Evolutionary conservation across 108 stramenopile genomes (phyloP).

Genomic region (Skeletonema tropicum): DNA sequence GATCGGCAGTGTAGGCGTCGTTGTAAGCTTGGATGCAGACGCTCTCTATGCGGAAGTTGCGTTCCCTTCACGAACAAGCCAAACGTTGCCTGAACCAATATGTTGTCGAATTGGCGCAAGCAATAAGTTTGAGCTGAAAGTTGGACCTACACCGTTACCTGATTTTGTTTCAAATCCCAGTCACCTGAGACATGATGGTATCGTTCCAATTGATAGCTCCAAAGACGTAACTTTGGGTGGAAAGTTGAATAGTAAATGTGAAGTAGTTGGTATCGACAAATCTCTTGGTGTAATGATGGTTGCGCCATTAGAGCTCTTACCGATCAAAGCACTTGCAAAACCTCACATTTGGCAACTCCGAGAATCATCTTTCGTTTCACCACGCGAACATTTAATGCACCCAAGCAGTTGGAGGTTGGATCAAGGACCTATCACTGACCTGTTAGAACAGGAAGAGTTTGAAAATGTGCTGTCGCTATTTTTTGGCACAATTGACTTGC

Average conservation of each 20-base stretch:
- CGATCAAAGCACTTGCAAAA: background rate
- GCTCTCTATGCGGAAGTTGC: conserved; percentile 40
- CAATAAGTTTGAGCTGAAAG: conserved; percentile 39
- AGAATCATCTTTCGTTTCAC: conserved; percentile 18
- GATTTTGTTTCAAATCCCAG: conserved; percentile 26
- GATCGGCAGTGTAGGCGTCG: conserved; percentile 37
- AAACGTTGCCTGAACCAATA: conserved; percentile 16
- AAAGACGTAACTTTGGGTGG: conserved; percentile 17
- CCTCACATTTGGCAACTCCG: conserved; percentile 23
- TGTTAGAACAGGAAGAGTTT: conserved; percentile 16
- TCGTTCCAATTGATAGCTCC: background rate
- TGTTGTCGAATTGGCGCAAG: conserved; percentile 45
- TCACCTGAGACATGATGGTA: conserved; percentile 21
- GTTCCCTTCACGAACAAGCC: conserved; percentile 13
- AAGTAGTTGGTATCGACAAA: conserved; percentile 39
- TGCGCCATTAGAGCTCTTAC: conserved; percentile 18
- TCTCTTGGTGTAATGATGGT: conserved; percentile 24
- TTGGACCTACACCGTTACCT: conserved; percentile 20
- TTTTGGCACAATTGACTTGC: conserved; percentile 2
- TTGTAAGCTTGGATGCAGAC: conserved; percentile 45
- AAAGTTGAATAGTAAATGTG: conserved; percentile 24
- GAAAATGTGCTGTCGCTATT: conserved; percentile 23
- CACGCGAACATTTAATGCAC: conserved; percentile 4
- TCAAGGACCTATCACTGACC: conserved; percentile 9
- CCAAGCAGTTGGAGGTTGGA: conserved; percentile 35